Evolutionary conservation across 1,284 basidiomycete genomes (phyloP), one percentile per base, ranked within the genome.

Genomic region (Ceratorhiza oryzae-sativae): DNA sequence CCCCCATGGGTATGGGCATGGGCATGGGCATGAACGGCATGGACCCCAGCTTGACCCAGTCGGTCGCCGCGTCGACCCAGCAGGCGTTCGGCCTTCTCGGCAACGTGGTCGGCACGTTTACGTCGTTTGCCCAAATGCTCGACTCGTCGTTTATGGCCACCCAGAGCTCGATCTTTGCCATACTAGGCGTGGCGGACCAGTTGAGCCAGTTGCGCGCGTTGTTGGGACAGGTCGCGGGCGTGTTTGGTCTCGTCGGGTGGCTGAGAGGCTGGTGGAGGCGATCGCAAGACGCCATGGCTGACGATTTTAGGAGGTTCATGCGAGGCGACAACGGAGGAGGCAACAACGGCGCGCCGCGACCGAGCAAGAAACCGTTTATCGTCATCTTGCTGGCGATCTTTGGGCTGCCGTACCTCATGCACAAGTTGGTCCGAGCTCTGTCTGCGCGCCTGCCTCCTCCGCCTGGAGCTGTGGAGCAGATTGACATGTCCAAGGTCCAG

Each of bases 71-170:
- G 9, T 93, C 92, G 13, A 98, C 96, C 0, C 91, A 94, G 73
- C 91, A 94, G 65, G 97, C 96, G 0, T 99, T 99, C 77, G 87
- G 93, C 20, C 89, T 99, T 72, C 85, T 99, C 56, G 94, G 97
- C 77, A 93, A 91, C 41, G 93, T 99, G 78, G 97, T 99, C 51
- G 94, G 95, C 75, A 97, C 97, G 1, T 98, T 99, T 80, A 89
- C 91, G 0, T 96, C 96, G 13, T 91, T 99, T 73, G 93, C 97
- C 0, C 97, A 99, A 81, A 97, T 99, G 89, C 89, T 99, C 77
- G 97, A 99, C 80, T 92, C 89, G 49, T 99, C 97, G 2, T 99
- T 98, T 82, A 95, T 98, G 92, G 97, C 97, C 2, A 99, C 97
- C 0, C 97, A 99, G 81, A 95, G 93, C 3, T 92, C 90, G 51